phyloP scores from a whole-genome alignment of 768 basidiomycete genomes.

The Dictyophora rubrovolvata region DNA sequence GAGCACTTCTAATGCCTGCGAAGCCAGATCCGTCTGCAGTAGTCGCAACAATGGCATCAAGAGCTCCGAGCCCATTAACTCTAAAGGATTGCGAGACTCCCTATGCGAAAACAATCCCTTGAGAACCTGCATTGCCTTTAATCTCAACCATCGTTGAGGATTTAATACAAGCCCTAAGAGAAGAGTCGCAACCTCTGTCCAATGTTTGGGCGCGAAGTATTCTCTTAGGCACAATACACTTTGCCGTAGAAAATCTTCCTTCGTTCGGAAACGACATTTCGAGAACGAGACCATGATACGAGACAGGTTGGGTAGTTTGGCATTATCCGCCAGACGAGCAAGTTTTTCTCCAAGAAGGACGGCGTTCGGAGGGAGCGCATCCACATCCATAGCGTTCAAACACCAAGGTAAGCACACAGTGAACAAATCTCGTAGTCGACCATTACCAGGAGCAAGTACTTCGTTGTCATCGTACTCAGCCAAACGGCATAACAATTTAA shows the following conservation, averaged over 20 bases:
- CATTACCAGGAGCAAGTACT: slow-evolving; percentile 61
- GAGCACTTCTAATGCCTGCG: slow-evolving; percentile 84
- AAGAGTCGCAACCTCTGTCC: slow-evolving; percentile 74
- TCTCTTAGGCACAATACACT: slow-evolving; percentile 79
- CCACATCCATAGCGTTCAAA: slow-evolving; percentile 64
- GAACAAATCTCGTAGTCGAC: slow-evolving; percentile 74
- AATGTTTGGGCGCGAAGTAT: slow-evolving; percentile 64
- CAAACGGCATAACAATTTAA: slow-evolving; percentile 56
- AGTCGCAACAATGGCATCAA: slow-evolving; percentile 86
- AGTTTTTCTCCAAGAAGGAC: slow-evolving; percentile 25
- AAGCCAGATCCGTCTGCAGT: slow-evolving; percentile 76
- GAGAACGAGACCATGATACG: slow-evolving; percentile 87
- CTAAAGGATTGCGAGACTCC: slow-evolving; percentile 64
- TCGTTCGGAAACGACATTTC: slow-evolving; percentile 78
- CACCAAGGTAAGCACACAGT: slow-evolving; percentile 82
- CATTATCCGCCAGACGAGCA: slow-evolving; percentile 56
- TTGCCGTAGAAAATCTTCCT: slow-evolving; percentile 89
- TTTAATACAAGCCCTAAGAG: slow-evolving; percentile 85
- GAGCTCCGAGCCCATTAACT: slow-evolving; percentile 71
- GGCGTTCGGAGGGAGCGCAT: slow-evolving; percentile 50
- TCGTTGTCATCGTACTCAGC: slow-evolving; percentile 48
- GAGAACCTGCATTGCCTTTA: slow-evolving; percentile 78
- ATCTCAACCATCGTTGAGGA: slow-evolving; percentile 66
- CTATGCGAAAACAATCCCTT: slow-evolving; percentile 83
- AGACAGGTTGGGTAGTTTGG: slow-evolving; percentile 68